Conservation (phyloP, 495 filamentous ascomycete genomes). For the Schizothecium vesticola region DNA sequence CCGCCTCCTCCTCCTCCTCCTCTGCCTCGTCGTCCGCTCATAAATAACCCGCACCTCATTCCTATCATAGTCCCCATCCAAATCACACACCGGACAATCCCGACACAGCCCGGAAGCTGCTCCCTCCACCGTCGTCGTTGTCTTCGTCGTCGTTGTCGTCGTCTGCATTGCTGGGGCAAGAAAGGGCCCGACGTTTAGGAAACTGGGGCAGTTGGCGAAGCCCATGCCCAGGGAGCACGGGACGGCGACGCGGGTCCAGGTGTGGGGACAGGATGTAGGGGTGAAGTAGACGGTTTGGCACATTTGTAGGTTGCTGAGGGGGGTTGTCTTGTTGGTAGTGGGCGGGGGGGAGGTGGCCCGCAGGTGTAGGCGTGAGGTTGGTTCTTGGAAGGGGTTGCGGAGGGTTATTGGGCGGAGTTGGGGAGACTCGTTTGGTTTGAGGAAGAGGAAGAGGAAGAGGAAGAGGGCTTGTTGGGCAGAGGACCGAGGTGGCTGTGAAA, state of each 20-base stretch:
- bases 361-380: neutral
- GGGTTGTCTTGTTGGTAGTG: neutral
- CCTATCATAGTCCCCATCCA: slow-evolving; percentile 30
- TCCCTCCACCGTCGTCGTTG: too few species aligned
- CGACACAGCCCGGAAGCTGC: neutral
- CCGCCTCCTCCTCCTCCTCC: neutral
- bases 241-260: slow-evolving; percentile 29
- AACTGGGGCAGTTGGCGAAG: slow-evolving; percentile 32
- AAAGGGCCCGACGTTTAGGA: slow-evolving; percentile 12
- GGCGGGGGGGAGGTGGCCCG: neutral
- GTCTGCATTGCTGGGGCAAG: neutral
- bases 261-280: slow-evolving; percentile 33
- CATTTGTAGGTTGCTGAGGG: slow-evolving; percentile 12
- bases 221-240: slow-evolving; percentile 34
- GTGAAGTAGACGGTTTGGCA: slow-evolving; percentile 30
- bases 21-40: neutral
- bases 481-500: neutral
- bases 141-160: neutral
- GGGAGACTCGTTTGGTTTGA: neutral
- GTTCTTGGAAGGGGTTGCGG: neutral
- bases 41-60: slow-evolving; percentile 24
- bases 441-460: neutral
- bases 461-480: neutral
- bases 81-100: slow-evolving; percentile 25
- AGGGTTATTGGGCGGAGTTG: too few species aligned